Evolutionary conservation across 495 filamentous ascomycete genomes (phyloP).

Genomic region (Penicillium cosmopolitanum): DNA sequence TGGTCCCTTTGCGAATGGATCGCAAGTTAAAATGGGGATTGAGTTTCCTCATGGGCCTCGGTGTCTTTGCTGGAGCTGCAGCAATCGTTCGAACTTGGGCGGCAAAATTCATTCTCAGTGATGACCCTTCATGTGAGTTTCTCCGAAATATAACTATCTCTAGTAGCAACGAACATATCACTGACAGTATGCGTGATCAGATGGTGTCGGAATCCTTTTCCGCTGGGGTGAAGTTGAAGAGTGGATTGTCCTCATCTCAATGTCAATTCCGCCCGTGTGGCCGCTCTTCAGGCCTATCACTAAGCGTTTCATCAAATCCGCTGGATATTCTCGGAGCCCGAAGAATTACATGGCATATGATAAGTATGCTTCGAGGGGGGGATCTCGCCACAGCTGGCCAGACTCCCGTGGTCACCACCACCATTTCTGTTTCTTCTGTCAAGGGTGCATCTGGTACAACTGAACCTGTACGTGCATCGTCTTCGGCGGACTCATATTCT

Average conservation of each 20-base stretch:
- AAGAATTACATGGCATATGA: slow-evolving; percentile 8
- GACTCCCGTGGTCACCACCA: slow-evolving; percentile 19
- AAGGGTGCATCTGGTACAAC: slow-evolving; percentile 8
- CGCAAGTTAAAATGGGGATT: slow-evolving; percentile 29
- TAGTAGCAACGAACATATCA: neutral
- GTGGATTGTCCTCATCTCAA: slow-evolving; percentile 28
- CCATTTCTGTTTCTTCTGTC: slow-evolving; percentile 19
- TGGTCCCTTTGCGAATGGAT: slow-evolving; percentile 20
- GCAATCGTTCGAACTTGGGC: slow-evolving; percentile 28
- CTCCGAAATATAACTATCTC: neutral
- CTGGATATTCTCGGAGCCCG: slow-evolving; percentile 11
- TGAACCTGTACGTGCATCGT: slow-evolving; percentile 8
- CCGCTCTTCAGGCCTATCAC: slow-evolving; percentile 25
- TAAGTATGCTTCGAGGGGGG: slow-evolving; percentile 10
- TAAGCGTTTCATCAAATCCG: slow-evolving; percentile 21
- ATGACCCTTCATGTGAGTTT: slow-evolving; percentile 25
- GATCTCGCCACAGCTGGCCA: slow-evolving; percentile 1
- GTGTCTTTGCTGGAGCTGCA: slow-evolving; percentile 25
- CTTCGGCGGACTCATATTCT: slow-evolving; percentile 11
- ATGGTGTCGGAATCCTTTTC: slow-evolving; percentile 23
- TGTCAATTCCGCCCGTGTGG: slow-evolving; percentile 32
- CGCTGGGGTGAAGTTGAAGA: slow-evolving; percentile 30
- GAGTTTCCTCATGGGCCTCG: slow-evolving; percentile 28
- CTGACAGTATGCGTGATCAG: slow-evolving; percentile 4
- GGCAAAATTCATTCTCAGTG: slow-evolving; percentile 22